Evolutionary conservation across 352 stramenopile species (phyloP).

Genomic region (Pythium phragmiticola): DNA sequence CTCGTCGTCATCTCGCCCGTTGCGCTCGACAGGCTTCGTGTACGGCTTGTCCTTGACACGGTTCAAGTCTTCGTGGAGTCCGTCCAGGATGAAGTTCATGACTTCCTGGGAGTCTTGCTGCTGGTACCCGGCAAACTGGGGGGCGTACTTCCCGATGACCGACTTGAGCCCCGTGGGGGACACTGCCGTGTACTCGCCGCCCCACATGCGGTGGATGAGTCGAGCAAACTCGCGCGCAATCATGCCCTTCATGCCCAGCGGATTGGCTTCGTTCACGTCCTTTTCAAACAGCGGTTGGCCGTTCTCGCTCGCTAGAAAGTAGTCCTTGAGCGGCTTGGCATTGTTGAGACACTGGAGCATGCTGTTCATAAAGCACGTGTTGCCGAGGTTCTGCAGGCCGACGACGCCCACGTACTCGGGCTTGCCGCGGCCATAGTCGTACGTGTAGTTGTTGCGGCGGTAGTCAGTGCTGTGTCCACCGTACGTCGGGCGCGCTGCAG

Average conservation of each 20-base stretch:
- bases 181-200: constrained; percentile 83
- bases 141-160: constrained; percentile 83
- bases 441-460: constrained; percentile 38
- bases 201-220: constrained; percentile 95
- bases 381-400: constrained; percentile 74
- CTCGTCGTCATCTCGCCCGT: constrained; percentile 60
- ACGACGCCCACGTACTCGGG: constrained; percentile 65
- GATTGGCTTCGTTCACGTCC: constrained; percentile 96
- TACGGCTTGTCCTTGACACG: constrained; percentile 84
- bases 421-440: constrained; percentile 49
- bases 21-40: constrained; percentile 63
- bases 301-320: constrained; percentile 89
- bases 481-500: constrained; percentile 26
- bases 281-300: constrained; percentile 55
- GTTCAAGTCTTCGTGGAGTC: constrained; percentile 91
- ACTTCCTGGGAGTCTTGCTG: constrained; percentile 93
- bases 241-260: constrained; percentile 90
- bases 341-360: constrained; percentile 91
- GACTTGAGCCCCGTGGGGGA: constrained; percentile 76
- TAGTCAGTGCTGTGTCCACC: constrained; percentile 6
- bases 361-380: constrained; percentile 86
- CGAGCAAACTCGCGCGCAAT: constrained; percentile 95
- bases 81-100: constrained; percentile 91
- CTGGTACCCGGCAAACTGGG: constrained; percentile 87
- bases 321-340: constrained; percentile 85